Evolutionary conservation across 805 yeast species (phyloP), one percentile per base, ranked within the genome.

Genomic region (Tetrapisispora nanseiensis): DNA sequence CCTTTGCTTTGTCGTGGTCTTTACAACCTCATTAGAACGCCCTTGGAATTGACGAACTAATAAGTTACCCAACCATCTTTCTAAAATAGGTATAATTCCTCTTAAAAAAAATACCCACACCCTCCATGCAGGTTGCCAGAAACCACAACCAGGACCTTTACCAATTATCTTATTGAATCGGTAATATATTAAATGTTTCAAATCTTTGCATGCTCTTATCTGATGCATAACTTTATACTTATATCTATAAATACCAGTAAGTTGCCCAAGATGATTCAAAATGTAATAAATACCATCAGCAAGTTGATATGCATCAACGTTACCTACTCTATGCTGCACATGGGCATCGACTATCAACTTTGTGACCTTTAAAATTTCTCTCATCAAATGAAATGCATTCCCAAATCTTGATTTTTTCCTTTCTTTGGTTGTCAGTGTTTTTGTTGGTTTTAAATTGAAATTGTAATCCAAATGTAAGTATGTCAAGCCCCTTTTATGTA

Each of bases 61-160:
- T 43, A 92, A 67, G 51, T 92, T 92, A 1, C 95, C 95, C 24
- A 92, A 67, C 98, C 98, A 92, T 60, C 97, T 70, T 62, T 92
- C 98, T 15, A 92, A 66, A 40, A 92, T 62, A 0, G 99, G 98
- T 20, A 87, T 81, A 15, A 80, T 80, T 16, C 99, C 99, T 51
- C 98, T 71, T 66, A 92, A 63, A 62, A 90, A 90, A 41, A 79
- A 83, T 1, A 92, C 68, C 99, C 98, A 92, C 1, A 89, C 90
- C 51, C 96, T 69, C 98, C 97, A 92, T 1, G 96, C 85, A 0
- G 98, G 98, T 57, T 92, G 97, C 99, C 99, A 92, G 61, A 92
- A 84, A 1, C 99, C 99, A 67, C 95, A 85, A 0, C 98, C 98
- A 1, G 98, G 97, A 2, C 98, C 98, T 57, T 90, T 92, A 0